Base-by-base conservation (phyloP, 75 land plant species). In the Gnetum montanum region DNA sequence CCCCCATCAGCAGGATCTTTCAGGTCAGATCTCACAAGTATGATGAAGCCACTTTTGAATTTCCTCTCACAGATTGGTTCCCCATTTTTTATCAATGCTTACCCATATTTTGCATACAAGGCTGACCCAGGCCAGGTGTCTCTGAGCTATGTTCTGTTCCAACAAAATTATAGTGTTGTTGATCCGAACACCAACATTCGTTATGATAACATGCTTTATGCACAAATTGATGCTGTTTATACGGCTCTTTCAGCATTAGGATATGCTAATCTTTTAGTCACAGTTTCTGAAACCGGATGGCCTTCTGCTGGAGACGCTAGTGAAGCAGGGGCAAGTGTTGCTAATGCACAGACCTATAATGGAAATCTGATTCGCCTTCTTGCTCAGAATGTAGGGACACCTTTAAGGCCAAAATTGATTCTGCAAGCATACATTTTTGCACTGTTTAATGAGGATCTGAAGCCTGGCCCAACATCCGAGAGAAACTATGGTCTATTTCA, bases 271-370 rank as follows among this genome's bases (percentile, higher is more conserved):
- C 54, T 86, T 12, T 51, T 49, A 24, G 80, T 91, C 7, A 64
- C 58, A 57, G 62, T 91, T 18, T 83, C 92, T 1, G 97, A 91
- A 61, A 91, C 95, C 1, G 95, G 95, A 6, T 89, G 95, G 95
- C 95, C 95, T 1, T 61, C 77, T 13, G 31, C 3, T 1, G 71
- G 70, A 4, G 71, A 69, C 15, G 15, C 55, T 23, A 19, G 49
- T 18, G 52, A 74, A 58, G 36, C 44, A 0, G 80, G 69, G 1
- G 67, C 70, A 6, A 59, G 43, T 7, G n/a, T 73, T 1, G 48
- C 49, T n/a, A 71, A 70, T 33, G 90, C 90, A 8, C 4, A 47
- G 23, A 55, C 31, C 4, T 86, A 86, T 55, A 72, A 64, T 25
- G 44, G 59, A 3, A 72, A 75, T 28, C 58, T 86, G 22, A 44